phyloP scores from a whole-genome alignment of 805 yeast species.

The Clavispora fructus region DNA sequence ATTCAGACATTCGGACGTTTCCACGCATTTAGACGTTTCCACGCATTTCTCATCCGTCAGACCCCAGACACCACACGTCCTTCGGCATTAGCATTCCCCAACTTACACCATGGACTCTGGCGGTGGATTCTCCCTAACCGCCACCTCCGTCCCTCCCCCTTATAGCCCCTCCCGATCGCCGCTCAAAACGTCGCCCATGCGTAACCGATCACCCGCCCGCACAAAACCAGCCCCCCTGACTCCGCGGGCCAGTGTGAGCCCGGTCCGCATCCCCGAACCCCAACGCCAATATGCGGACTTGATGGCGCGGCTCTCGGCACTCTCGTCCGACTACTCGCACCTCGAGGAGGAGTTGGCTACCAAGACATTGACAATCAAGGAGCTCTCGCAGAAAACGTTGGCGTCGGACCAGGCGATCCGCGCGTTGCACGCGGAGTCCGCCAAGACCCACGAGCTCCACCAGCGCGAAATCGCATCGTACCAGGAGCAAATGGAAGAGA shows the following conservation, averaged over 20 bases:
- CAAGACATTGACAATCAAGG: conserved; percentile 21
- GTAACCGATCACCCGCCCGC: neutral
- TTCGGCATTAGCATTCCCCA: neutral
- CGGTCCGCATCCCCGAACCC: conserved; percentile 1
- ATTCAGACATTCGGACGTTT: too few relatives aligned
- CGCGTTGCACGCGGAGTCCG: conserved; percentile 24
- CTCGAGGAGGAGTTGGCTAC: conserved; percentile 26
- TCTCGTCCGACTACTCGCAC: conserved; percentile 23
- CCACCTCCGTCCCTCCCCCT: neutral
- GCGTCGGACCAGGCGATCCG: conserved; percentile 26
- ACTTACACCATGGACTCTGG: neutral
- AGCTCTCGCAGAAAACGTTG: conserved; percentile 21
- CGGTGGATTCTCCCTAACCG: neutral
- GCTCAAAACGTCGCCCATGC: conserved; percentile 1
- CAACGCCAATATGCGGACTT: conserved; percentile 29
- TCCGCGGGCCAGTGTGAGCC: neutral
- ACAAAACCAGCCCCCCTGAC: neutral
- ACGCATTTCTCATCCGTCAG: too few relatives aligned
- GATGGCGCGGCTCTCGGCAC: conserved; percentile 20
- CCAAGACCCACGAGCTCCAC: conserved; percentile 22
- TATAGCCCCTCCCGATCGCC: conserved; percentile 2
- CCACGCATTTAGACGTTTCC: too few relatives aligned
- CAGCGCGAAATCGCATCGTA: conserved; percentile 27
- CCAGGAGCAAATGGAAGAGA: conserved; percentile 28
- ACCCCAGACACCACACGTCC: neutral